A percentile compares a stretch with the other conserved stretches of the same genome.
phyloP scores from a whole-genome alignment of 306 rosid species.

The Leucaena leucocephala region DNA sequence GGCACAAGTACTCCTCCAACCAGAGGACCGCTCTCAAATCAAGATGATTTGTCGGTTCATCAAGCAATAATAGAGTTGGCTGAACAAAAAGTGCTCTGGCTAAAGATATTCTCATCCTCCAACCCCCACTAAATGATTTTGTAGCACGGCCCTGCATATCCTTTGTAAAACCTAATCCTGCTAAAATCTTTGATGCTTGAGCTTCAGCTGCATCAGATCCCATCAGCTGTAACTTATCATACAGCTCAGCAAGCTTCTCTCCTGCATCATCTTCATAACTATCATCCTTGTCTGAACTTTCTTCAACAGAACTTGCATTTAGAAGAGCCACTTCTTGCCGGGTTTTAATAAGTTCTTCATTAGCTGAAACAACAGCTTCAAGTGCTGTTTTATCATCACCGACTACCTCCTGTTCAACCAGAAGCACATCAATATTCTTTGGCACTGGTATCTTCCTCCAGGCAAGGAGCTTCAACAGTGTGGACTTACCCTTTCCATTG shows the following conservation, averaged over 20 bases:
- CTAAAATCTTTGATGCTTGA: slow-evolving; percentile 64
- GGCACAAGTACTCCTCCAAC: slow-evolving; percentile 63
- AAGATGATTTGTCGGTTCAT: slow-evolving; percentile 60
- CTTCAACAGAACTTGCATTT: slow-evolving; percentile 41
- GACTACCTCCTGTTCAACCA: slow-evolving; percentile 64
- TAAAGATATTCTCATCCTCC: slow-evolving; percentile 61
- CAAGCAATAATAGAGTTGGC: slow-evolving; percentile 60
- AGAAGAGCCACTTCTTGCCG: slow-evolving; percentile 53
- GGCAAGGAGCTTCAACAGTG: slow-evolving; percentile 64
- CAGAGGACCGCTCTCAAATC: slow-evolving; percentile 66
- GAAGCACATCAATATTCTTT: slow-evolving; percentile 63
- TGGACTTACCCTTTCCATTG: slow-evolving; percentile 62
- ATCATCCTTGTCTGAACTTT: slow-evolving; percentile 31
- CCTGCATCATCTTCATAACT: slow-evolving; percentile 44
- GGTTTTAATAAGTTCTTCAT: slow-evolving; percentile 56
- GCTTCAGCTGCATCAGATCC: slow-evolving; percentile 66
- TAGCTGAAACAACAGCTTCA: slow-evolving; percentile 65
- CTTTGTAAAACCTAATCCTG: slow-evolving; percentile 66
- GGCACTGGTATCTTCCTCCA: slow-evolving; percentile 73
- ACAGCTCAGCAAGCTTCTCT: slow-evolving; percentile 60
- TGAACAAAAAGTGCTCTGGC: slow-evolving; percentile 65
- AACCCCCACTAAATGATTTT: slow-evolving; percentile 63
- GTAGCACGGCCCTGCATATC: slow-evolving; percentile 62
- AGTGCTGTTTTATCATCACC: slow-evolving; percentile 59
- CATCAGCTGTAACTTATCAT: slow-evolving; percentile 48